Percentiles rank a stretch among this genome's conserved stretches.
Evolutionary conservation across 2,329 filamentous ascomycete species (phyloP).

Genomic region (Pseudohalonectria lignicola): DNA sequence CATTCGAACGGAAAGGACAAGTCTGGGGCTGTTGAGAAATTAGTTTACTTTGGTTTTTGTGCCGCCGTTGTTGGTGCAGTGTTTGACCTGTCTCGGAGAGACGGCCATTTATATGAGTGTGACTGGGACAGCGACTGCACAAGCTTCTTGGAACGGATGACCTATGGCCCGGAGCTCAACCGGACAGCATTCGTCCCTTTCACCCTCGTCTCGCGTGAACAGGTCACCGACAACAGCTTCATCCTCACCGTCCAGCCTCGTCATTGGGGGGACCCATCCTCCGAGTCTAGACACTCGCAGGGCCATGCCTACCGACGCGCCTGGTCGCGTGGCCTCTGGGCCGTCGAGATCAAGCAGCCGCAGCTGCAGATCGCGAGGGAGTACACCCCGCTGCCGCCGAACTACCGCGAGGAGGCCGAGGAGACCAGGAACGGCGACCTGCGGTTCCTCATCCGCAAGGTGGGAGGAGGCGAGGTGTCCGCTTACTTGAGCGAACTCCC

Average conservation of each 20-base stretch:
- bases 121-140: too few relatives aligned
- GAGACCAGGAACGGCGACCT: slow-evolving; percentile 29
- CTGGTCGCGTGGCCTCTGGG: slow-evolving; percentile 64
- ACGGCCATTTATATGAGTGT: too few relatives aligned
- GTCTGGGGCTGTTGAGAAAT: too few relatives aligned
- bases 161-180: slow-evolving; percentile 38
- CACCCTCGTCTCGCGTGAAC: slow-evolving; percentile 47
- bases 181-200: slow-evolving; percentile 53
- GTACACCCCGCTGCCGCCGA: slow-evolving; percentile 76
- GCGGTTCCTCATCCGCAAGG: slow-evolving; percentile 67
- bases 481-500: slow-evolving; percentile 61
- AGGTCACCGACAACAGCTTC: slow-evolving; percentile 56
- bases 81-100: too few relatives aligned
- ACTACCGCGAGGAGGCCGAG: slow-evolving; percentile 14
- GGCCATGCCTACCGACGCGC: slow-evolving; percentile 19
- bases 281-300: slow-evolving; percentile 18
- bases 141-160: too few relatives aligned
- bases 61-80: too few relatives aligned
- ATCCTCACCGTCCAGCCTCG: slow-evolving; percentile 51
- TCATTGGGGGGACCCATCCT: neutral
- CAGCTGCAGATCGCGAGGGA: slow-evolving; percentile 83
- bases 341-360: slow-evolving; percentile 88
- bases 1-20: too few relatives aligned
- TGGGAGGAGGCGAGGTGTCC: slow-evolving; percentile 76
- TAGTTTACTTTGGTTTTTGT: too few relatives aligned